phyloP scores from a whole-genome alignment of 2,329 filamentous ascomycete species.

The Paraphaeosphaeria sporulosa region DNA sequence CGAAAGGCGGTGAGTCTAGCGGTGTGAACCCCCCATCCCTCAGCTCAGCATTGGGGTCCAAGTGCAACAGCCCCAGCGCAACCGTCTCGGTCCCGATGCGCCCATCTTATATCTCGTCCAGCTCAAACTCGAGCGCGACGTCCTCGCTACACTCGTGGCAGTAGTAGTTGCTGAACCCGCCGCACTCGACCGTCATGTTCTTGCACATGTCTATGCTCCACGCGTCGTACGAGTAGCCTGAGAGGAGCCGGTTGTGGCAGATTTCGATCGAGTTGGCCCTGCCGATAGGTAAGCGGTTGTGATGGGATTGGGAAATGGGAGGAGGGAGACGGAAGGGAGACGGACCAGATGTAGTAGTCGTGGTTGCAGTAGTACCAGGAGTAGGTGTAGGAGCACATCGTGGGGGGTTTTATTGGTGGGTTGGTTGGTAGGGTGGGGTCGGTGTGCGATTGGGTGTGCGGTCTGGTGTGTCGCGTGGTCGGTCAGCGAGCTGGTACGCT shows the following conservation, averaged over 20 bases:
- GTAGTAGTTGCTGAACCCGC: slow-evolving; percentile 55
- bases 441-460: neutral
- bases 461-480: slow-evolving; percentile 13
- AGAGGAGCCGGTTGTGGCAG: slow-evolving; percentile 54
- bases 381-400: slow-evolving; percentile 58
- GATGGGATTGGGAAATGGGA: neutral
- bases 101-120: slow-evolving; percentile 47
- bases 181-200: slow-evolving; percentile 51
- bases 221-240: slow-evolving; percentile 56
- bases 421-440: slow-evolving; percentile 1
- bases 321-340: neutral
- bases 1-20: slow-evolving; percentile 6
- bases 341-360: slow-evolving; percentile 56
- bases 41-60: neutral
- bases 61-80: too few species aligned
- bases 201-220: slow-evolving; percentile 59
- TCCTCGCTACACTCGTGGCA: slow-evolving; percentile 55
- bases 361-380: slow-evolving; percentile 58
- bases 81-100: too few species aligned
- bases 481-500: slow-evolving; percentile 14
- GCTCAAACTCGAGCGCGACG: slow-evolving; percentile 51
- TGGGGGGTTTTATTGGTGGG: slow-evolving; percentile 14
- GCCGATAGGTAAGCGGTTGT: slow-evolving; percentile 10
- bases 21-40: slow-evolving; percentile 11
- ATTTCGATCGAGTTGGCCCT: slow-evolving; percentile 55